These are phyloP conservation scores for Annulohypoxylon bovei DNA, from an alignment of 495 filamentous ascomycete genomes.

Conservation along the genomic window DNA sequence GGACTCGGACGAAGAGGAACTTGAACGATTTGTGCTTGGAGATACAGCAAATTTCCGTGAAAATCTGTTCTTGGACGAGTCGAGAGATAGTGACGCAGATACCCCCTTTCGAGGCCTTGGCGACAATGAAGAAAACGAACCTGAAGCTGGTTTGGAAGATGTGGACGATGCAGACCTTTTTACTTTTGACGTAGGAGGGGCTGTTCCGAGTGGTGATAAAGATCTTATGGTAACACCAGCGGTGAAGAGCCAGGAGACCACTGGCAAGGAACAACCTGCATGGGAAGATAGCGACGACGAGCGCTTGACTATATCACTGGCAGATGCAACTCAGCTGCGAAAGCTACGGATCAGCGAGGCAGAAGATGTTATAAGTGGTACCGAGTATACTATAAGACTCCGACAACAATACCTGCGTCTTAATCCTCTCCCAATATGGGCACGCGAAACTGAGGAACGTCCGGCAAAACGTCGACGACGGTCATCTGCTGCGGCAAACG, in stretches of 20 bases:
- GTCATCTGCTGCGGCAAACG: constrained; percentile 56
- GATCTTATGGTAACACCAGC: constrained; percentile 48
- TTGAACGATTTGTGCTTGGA: constrained; percentile 88
- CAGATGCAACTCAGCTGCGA: constrained; percentile 73
- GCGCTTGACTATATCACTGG: constrained; percentile 81
- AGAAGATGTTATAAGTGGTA: constrained; percentile 87
- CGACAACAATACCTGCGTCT: constrained; percentile 83
- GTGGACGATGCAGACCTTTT: constrained; percentile 70
- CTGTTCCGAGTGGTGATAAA: constrained; percentile 47
- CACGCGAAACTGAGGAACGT: constrained; percentile 55
- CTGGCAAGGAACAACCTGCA: constrained; percentile 60
- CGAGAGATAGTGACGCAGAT: constrained; percentile 29
- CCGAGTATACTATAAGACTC: constrained; percentile 82
- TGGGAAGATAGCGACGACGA: constrained; percentile 99
- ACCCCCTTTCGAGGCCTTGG: background rate
- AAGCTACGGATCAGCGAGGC: constrained; percentile 81
- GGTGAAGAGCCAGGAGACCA: constrained; percentile 48
- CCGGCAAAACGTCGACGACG: constrained; percentile 65
- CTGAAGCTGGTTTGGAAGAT: constrained; percentile 60
- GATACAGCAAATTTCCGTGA: constrained; percentile 81
- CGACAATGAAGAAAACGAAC: constrained; percentile 39
- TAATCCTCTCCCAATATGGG: constrained; percentile 85
- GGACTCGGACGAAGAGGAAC: constrained; percentile 81
- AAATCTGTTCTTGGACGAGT: constrained; percentile 65
- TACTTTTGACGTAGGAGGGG: constrained; percentile 56